Conservation (phyloP, 2,329 filamentous ascomycete genomes). For the Aureobasidium melanogenum region DNA sequence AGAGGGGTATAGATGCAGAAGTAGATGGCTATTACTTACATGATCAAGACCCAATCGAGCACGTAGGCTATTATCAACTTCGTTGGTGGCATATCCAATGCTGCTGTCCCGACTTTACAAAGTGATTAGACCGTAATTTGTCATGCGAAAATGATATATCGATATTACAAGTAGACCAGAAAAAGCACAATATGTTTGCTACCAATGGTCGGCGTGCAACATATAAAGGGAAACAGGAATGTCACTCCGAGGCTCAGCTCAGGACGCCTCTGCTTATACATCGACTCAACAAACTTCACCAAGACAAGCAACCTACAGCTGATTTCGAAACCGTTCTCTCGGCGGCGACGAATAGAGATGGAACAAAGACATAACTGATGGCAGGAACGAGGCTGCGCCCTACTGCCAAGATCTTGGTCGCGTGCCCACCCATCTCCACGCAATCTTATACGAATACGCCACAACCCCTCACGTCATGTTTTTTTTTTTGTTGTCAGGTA, state of each 20-base stretch:
- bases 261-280: not conserved
- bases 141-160: not conserved
- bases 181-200: not conserved
- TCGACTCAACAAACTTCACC: not conserved
- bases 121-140: not conserved
- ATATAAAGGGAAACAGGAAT: not conserved
- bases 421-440: not conserved
- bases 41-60: slow-evolving; percentile 64
- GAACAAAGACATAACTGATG: not conserved
- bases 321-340: not conserved
- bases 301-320: not conserved
- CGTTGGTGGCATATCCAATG: not conserved
- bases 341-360: not conserved
- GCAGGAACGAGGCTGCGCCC: not conserved
- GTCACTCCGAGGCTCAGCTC: not conserved
- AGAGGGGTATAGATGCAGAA: not conserved
- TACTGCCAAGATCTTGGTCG: slow-evolving; percentile 4
- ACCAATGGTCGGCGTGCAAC: not conserved
- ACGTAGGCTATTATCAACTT: slow-evolving; percentile 56
- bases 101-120: not conserved
- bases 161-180: not conserved
- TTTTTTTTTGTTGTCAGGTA: not conserved
- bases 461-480: not conserved
- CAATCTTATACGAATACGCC: not conserved
- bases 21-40: slow-evolving; percentile 34